Base-by-base conservation (phyloP, 345 rosid genomes). In the Hirschfeldia incana region DNA sequence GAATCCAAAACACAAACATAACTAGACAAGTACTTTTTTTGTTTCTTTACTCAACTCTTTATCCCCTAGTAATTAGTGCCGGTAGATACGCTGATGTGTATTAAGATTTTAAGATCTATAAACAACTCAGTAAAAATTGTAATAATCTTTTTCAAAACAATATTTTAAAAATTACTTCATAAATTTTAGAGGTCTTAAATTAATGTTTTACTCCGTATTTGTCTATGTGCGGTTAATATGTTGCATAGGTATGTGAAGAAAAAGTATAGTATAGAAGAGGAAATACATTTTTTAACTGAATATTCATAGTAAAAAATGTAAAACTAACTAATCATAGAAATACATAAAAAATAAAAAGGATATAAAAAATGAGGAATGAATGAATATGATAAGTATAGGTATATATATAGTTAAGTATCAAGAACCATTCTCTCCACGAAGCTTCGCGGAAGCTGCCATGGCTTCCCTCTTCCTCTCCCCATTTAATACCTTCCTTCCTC, bases 361-460 rank as follows among this genome's bases (percentile, higher is more conserved):
- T 49, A 61, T 6, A 5, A 46, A 33, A 39, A 65, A 53, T 12
- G 8, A 21, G 10, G n/a, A 62, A 33, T 8, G 73, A 76, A 72
- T 39, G 36, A 72, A 74, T 67, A 55, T 30, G 44, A 58, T n/a
- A 65, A 57, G 13, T 9, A 12, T 26, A 0, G 7, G 6, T n/a
- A 16, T 0, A 3, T 16, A 64, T 74, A n/a, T 42, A 44, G 51
- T 39, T 62, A 55, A 70, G 67, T 69, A 80, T 75, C 33, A 80
- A 67, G 55, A 63, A 33, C 72, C 37, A 78, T 29, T 49, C 57
- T 49, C 57, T 49, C 57, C 57, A 49, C 57, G 57, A 49, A 49
- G 84, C 82, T 95, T 91, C 99, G 79, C 21, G 85, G 99, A 93
- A 95, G 89, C 76, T 93, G 88, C 94, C 44, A 83, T 88, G 92